A percentile compares a stretch with the other conserved stretches of the same genome.
These are phyloP conservation scores for Trichocladium uniseriatum DNA, from an alignment of 495 filamentous ascomycete genomes.

Conservation along the genomic window DNA sequence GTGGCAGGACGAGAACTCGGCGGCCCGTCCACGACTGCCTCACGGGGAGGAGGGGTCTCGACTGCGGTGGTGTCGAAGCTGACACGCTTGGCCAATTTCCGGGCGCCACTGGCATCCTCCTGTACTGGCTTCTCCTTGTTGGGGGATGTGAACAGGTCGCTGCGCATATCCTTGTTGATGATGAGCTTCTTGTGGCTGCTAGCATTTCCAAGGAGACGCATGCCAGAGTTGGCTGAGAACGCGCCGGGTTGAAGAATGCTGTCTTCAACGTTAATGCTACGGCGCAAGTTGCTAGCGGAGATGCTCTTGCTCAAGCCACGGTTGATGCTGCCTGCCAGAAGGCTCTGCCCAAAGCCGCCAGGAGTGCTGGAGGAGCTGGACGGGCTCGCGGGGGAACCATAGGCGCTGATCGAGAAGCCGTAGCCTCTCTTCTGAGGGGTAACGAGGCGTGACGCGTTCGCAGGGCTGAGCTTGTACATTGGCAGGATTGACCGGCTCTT, in stretches of 20 bases:
- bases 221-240: constrained; percentile 60
- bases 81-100: constrained; percentile 71
- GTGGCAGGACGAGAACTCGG: constrained; percentile 33
- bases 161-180: constrained; percentile 78
- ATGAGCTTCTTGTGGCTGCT: constrained; percentile 78
- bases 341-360: constrained; percentile 52
- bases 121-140: constrained; percentile 33
- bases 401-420: constrained; percentile 84
- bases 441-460: constrained; percentile 61
- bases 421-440: constrained; percentile 78
- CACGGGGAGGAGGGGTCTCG: constrained; percentile 30
- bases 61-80: constrained; percentile 67
- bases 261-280: constrained; percentile 51
- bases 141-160: constrained; percentile 60
- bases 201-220: constrained; percentile 46
- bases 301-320: constrained; percentile 52
- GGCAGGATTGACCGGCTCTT: constrained; percentile 72
- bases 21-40: constrained; percentile 36
- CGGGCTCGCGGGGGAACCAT: constrained; percentile 68
- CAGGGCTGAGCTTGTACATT: constrained; percentile 79
- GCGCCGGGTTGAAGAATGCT: constrained; percentile 82
- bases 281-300: constrained; percentile 54
- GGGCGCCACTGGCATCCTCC: constrained; percentile 40
- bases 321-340: constrained; percentile 53
- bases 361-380: constrained; percentile 60